Percentiles rank a stretch among this genome's conserved stretches.
These are phyloP conservation scores for Trichothecium roseum DNA, from an alignment of 2,329 filamentous ascomycete species.

Conservation along the genomic window DNA sequence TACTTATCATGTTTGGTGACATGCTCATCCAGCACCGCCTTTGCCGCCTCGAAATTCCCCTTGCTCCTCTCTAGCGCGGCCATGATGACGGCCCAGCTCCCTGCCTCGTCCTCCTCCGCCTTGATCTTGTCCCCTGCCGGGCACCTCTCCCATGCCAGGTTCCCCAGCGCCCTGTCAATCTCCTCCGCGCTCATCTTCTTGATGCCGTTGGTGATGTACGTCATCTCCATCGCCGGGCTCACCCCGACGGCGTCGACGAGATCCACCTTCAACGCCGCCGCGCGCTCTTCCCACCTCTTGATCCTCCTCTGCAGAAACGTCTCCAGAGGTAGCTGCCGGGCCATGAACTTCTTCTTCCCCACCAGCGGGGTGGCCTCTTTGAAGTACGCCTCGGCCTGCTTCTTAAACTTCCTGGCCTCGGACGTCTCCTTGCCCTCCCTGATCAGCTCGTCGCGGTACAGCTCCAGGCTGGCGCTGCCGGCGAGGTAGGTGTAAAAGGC, in stretches of 20 bases:
- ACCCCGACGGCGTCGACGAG: slow-evolving; percentile 73
- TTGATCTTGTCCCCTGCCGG: slow-evolving; percentile 32
- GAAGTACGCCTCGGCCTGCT: slow-evolving; percentile 58
- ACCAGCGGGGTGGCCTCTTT: slow-evolving; percentile 61
- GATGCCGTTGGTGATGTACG: slow-evolving; percentile 84
- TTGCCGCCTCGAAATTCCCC: slow-evolving; percentile 54
- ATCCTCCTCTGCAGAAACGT: slow-evolving; percentile 76
- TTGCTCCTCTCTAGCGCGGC: slow-evolving; percentile 57
- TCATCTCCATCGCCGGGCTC: slow-evolving; percentile 80
- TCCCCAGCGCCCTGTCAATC: slow-evolving; percentile 50
- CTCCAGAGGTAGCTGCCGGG: slow-evolving; percentile 81
- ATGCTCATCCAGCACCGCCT: slow-evolving; percentile 49
- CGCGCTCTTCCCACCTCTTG: slow-evolving; percentile 75
- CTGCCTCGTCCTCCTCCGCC: slow-evolving; percentile 48
- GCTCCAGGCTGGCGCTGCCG: slow-evolving; percentile 65
- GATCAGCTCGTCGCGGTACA: slow-evolving; percentile 55
- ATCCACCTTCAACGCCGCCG: slow-evolving; percentile 54
- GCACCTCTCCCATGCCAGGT: slow-evolving; percentile 57
- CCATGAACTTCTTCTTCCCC: slow-evolving; percentile 85
- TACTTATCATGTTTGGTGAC: slow-evolving; percentile 57
- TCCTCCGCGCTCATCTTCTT: slow-evolving; percentile 65
- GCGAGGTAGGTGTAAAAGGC: slow-evolving; percentile 84
- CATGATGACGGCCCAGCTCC: slow-evolving; percentile 55
- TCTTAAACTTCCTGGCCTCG: slow-evolving; percentile 46
- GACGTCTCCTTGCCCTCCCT: slow-evolving; percentile 9